A percentile compares a stretch with the other conserved stretches of the same genome.
phyloP scores from a whole-genome alignment of 2,329 filamentous ascomycete genomes.

The Phoma herbarum region DNA sequence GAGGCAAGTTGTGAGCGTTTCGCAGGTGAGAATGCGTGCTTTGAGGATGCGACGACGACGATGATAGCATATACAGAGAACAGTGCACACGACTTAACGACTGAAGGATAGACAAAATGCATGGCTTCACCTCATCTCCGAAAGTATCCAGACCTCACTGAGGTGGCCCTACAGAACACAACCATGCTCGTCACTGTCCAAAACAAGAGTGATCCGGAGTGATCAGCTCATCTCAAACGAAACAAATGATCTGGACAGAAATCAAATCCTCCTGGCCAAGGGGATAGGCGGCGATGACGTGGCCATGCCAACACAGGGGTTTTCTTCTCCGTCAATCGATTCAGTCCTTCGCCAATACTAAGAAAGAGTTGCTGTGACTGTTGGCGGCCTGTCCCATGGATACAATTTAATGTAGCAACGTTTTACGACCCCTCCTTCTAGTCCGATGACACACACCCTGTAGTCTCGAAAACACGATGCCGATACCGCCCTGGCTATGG shows the following conservation, averaged over 20 bases:
- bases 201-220: neutral
- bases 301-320: neutral
- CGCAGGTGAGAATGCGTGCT: conserved; percentile 11
- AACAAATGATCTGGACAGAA: neutral
- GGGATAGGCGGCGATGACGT: neutral
- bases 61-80: conserved; percentile 1
- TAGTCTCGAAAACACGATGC: neutral
- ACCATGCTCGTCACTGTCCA: neutral
- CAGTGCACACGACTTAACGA: conserved; percentile 1
- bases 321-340: neutral
- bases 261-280: neutral
- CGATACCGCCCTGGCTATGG: neutral
- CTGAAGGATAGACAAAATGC: conserved; percentile 19
- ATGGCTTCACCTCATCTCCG: conserved; percentile 2
- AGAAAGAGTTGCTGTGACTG: neutral
- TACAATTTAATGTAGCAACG: neutral
- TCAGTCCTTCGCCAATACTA: neutral
- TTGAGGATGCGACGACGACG: conserved; percentile 4
- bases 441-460: neutral
- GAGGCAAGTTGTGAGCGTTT: conserved; percentile 42
- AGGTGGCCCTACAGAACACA: neutral
- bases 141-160: neutral
- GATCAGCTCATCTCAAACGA: neutral
- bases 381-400: neutral
- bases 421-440: neutral